Evolutionary conservation across 129 eudicot species (phyloP).

Genomic region (Ambrosia artemisiifolia): DNA sequence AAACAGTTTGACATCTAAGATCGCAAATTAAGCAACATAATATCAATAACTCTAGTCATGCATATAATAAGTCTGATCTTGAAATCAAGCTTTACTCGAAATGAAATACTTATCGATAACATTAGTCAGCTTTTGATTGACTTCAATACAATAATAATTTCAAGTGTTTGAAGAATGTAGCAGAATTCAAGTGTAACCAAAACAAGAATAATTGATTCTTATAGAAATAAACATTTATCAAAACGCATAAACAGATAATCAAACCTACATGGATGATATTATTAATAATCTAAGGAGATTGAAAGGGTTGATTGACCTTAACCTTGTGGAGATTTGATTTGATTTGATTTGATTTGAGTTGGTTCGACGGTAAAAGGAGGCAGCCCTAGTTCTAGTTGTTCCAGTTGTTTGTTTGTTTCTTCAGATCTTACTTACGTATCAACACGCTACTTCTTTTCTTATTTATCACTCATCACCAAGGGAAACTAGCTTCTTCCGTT

Average conservation of each 20-base stretch:
- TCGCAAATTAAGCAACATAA: not conserved
- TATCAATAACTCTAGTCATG: not conserved
- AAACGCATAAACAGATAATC: not conserved
- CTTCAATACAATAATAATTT: not conserved
- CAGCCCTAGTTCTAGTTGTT: conserved; percentile 11
- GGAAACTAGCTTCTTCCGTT: too few species aligned
- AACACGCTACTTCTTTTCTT: conserved; percentile 2
- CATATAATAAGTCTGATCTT: not conserved
- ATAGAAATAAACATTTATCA: not conserved
- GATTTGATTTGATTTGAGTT: too few species aligned
- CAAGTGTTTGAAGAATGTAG: conserved; percentile 4
- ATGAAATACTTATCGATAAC: not conserved
- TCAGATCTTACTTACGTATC: conserved; percentile 25
- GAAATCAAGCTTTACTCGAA: not conserved
- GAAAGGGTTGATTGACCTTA: not conserved
- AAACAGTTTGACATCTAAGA: not conserved
- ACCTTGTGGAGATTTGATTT: conserved; percentile 2
- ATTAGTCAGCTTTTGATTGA: not conserved
- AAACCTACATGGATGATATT: too few species aligned
- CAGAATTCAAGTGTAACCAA: not conserved
- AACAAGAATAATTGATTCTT: not conserved
- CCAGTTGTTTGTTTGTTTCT: too few species aligned
- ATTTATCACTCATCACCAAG: conserved; percentile 16
- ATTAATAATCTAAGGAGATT: not conserved
- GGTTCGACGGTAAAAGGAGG: conserved; percentile 4